Conservation (phyloP, 495 filamentous ascomycete genomes). For the Diplogelasinospora grovesii region DNA sequence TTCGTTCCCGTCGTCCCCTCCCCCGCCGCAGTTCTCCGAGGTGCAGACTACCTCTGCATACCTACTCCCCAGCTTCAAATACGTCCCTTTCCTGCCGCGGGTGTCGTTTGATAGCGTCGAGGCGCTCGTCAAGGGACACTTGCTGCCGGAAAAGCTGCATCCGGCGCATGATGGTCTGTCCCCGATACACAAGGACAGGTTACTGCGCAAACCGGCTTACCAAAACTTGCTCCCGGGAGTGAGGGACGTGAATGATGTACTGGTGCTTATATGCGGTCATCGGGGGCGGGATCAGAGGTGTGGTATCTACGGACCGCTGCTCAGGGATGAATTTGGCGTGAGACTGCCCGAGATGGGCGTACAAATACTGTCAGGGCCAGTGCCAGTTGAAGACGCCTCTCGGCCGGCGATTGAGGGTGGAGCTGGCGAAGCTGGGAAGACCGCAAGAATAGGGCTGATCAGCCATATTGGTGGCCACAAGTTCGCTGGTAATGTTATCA, state of each 20-base stretch:
- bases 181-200: conserved; percentile 39
- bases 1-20: conserved; percentile 53
- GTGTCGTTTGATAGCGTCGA: conserved; percentile 44
- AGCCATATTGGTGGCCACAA: conserved; percentile 92
- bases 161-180: conserved; percentile 49
- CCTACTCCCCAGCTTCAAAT: conserved; percentile 73
- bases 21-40: conserved; percentile 25
- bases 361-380: conserved; percentile 31
- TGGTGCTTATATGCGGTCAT: conserved; percentile 82
- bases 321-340: conserved; percentile 60
- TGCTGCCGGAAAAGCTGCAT: conserved; percentile 55
- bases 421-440: not conserved
- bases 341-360: conserved; percentile 30
- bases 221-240: conserved; percentile 37
- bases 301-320: conserved; percentile 67
- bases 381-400: conserved; percentile 21
- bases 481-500: conserved; percentile 87
- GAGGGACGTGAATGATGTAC: conserved; percentile 55
- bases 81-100: conserved; percentile 61
- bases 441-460: conserved; percentile 61
- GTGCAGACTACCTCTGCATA: conserved; percentile 55
- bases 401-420: conserved; percentile 15
- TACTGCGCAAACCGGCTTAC: conserved; percentile 36
- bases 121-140: conserved; percentile 49
- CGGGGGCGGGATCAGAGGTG: conserved; percentile 72